phyloP scores from a whole-genome alignment of 2,329 filamentous ascomycete genomes.

The Aspergillus vadensis region DNA sequence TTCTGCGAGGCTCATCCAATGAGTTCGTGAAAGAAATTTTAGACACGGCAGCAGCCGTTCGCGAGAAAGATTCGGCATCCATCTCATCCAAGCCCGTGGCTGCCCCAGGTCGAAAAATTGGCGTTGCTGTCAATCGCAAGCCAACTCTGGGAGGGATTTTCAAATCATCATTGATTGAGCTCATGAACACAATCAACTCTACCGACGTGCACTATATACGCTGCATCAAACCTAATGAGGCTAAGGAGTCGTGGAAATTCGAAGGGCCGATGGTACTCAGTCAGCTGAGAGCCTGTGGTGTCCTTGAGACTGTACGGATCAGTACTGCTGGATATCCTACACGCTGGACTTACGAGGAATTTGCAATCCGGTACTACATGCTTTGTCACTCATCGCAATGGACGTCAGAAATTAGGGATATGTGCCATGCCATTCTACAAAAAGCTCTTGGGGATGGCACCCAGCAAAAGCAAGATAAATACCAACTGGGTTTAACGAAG shows the following conservation, averaged over 20 bases:
- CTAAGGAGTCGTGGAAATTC: slow-evolving; percentile 95
- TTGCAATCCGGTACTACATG: slow-evolving; percentile 98
- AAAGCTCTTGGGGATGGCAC: slow-evolving; percentile 81
- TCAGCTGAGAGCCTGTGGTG: slow-evolving; percentile 96
- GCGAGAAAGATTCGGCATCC: slow-evolving; percentile 77
- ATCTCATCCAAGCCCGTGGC: slow-evolving; percentile 73
- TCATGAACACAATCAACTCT: slow-evolving; percentile 96
- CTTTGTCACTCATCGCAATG: slow-evolving; percentile 84
- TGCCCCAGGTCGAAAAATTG: slow-evolving; percentile 77
- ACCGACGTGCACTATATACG: slow-evolving; percentile 99
- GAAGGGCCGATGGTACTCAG: slow-evolving; percentile 98
- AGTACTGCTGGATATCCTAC: slow-evolving; percentile 97
- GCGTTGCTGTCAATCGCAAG: slow-evolving; percentile 91
- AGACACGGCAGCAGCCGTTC: slow-evolving; percentile 79
- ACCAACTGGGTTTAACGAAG: slow-evolving; percentile 95
- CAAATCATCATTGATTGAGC: slow-evolving; percentile 95
- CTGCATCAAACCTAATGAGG: slow-evolving; percentile 98
- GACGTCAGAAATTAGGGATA: slow-evolving; percentile 90
- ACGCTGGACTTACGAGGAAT: slow-evolving; percentile 98
- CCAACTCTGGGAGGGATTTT: slow-evolving; percentile 97
- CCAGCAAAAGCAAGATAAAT: slow-evolving; percentile 80
- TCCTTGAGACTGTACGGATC: slow-evolving; percentile 95
- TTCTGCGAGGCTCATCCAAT: slow-evolving; percentile 82
- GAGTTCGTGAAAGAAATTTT: slow-evolving; percentile 81
- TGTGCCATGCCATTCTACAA: slow-evolving; percentile 88